Percentiles rank a stretch among this genome's conserved stretches.
phyloP scores from a whole-genome alignment of 2,329 filamentous ascomycete species.

The Fusarium sp. region DNA sequence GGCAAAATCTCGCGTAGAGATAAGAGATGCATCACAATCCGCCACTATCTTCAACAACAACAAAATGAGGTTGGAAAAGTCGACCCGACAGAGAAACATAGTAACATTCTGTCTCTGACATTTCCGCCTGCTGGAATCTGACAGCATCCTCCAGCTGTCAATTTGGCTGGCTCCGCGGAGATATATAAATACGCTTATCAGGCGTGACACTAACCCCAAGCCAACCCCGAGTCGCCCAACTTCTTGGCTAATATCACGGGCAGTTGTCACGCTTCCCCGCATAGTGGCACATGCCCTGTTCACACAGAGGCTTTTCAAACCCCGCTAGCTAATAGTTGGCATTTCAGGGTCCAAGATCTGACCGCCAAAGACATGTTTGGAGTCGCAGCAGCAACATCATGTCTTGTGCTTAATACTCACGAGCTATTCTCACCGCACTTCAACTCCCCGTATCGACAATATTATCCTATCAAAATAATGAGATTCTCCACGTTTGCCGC shows the following conservation, averaged over 20 bases:
- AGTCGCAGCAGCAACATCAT: neutral
- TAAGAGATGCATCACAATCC: no score
- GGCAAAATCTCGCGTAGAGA: neutral
- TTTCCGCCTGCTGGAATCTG: no score
- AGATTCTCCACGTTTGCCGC: neutral
- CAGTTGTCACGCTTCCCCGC: neutral
- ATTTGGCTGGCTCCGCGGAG: constrained; percentile 5
- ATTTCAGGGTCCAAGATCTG: neutral
- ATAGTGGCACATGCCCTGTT: neutral
- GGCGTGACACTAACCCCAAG: neutral
- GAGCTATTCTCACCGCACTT: neutral
- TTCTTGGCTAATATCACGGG: neutral
- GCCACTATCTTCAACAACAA: no score
- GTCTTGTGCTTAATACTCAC: neutral
- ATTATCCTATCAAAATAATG: no score
- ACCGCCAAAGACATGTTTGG: neutral
- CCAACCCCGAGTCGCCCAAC: no score
- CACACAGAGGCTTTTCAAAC: neutral
- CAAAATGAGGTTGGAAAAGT: no score
- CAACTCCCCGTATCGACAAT: neutral
- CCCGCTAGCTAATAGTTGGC: neutral
- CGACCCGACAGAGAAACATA: no score
- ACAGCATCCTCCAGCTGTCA: no score
- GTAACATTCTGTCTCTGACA: neutral
- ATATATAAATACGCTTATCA: neutral